phyloP scores from a whole-genome alignment of 2,329 filamentous ascomycete genomes.

The Laburnicola sp. region DNA sequence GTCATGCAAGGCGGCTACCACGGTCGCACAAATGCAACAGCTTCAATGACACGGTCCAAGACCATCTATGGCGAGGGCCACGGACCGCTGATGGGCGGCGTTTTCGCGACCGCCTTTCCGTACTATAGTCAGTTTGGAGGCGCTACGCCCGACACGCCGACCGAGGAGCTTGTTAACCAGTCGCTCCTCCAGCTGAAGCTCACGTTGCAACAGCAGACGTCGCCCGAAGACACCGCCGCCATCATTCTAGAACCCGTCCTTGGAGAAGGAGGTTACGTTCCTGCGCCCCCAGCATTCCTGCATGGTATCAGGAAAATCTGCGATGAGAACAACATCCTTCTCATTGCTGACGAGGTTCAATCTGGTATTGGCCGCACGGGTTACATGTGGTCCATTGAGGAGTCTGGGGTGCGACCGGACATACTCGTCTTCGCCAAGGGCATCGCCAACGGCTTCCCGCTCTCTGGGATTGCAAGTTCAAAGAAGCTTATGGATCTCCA shows the following conservation, averaged over 20 bases:
- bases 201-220: conserved; percentile 31
- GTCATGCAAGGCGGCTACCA: conserved; percentile 40
- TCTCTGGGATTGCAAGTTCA: conserved; percentile 32
- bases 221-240: conserved; percentile 33
- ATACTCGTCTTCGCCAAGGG: conserved; percentile 48
- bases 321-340: conserved; percentile 49
- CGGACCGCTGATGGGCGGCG: conserved; percentile 34
- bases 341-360: conserved; percentile 51
- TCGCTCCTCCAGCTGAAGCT: conserved; percentile 32
- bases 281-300: conserved; percentile 34
- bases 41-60: conserved; percentile 37
- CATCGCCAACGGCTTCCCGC: conserved; percentile 36
- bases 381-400: conserved; percentile 50
- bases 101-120: conserved; percentile 35
- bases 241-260: conserved; percentile 36
- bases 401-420: conserved; percentile 49
- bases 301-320: conserved; percentile 47
- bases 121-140: conserved; percentile 36
- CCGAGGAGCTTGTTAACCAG: conserved; percentile 29
- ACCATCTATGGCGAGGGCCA: conserved; percentile 38
- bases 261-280: conserved; percentile 36
- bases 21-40: conserved; percentile 34
- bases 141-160: conserved; percentile 27
- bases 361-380: conserved; percentile 51
- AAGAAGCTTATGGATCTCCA: conserved; percentile 34